Conservation (phyloP, 108 stramenopile species). For the Fragilaria crotonensis region DNA sequence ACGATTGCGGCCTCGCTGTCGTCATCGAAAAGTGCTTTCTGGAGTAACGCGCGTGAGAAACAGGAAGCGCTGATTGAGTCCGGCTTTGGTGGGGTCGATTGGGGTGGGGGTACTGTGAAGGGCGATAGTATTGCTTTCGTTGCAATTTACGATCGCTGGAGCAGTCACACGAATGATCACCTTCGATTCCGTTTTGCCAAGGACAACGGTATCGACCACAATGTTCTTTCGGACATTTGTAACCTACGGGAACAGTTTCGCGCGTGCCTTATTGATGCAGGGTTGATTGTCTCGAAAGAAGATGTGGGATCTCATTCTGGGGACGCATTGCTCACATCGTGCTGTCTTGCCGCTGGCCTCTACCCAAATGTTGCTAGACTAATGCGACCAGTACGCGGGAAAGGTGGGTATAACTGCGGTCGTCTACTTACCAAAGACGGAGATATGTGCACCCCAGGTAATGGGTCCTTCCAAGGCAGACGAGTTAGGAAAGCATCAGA, state of each 20-base stretch:
- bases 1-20: constrained; percentile 63
- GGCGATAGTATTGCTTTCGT: constrained; percentile 59
- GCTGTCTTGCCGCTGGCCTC: constrained; percentile 54
- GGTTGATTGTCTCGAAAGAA: constrained; percentile 15
- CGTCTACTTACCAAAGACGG: constrained; percentile 44
- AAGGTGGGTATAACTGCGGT: constrained; percentile 14
- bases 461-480: constrained; percentile 44
- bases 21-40: constrained; percentile 38
- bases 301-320: constrained; percentile 11
- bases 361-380: constrained; percentile 61
- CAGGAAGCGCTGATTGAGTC: constrained; percentile 33
- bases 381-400: constrained; percentile 35
- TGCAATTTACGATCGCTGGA: constrained; percentile 49
- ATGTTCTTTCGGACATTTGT: constrained; percentile 33
- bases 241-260: constrained; percentile 39
- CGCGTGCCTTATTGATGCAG: constrained; percentile 41
- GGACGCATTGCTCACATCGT: constrained; percentile 49
- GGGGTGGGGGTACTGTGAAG: constrained; percentile 44
- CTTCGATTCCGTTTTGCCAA: constrained; percentile 24
- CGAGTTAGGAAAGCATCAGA: constrained; percentile 33
- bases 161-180: constrained; percentile 8
- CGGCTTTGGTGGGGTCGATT: constrained; percentile 52
- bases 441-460: constrained; percentile 29
- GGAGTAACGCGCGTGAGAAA: constrained; percentile 14
- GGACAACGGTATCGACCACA: constrained; percentile 29